Evolutionary conservation across 192 early-diverging fungal genomes (phyloP).

Genomic region (Coemansia sp.): DNA sequence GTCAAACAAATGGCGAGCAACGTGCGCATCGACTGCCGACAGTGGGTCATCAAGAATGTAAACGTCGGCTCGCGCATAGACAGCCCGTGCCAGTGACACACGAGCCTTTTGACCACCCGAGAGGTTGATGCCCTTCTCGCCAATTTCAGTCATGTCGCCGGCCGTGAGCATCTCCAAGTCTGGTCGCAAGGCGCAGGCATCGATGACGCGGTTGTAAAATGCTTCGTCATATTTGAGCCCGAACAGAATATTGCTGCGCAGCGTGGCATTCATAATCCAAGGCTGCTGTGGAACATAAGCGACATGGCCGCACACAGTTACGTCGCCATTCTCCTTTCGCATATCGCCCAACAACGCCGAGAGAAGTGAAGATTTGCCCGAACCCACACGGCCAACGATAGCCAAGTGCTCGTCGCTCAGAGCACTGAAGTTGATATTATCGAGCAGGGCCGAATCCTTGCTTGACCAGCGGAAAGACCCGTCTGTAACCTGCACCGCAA

Average conservation of each 20-base stretch:
- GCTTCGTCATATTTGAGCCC: conserved; percentile 74
- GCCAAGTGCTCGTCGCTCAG: conserved; percentile 60
- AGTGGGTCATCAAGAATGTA: conserved; percentile 77
- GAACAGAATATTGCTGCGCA: conserved; percentile 94
- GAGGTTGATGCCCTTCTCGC: conserved; percentile 89
- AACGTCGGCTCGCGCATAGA: conserved; percentile 91
- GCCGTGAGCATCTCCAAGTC: conserved; percentile 86
- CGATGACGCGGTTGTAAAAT: conserved; percentile 79
- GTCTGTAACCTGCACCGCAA: conserved; percentile 56
- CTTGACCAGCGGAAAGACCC: conserved; percentile 61
- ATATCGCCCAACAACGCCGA: conserved; percentile 88
- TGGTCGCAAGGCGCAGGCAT: conserved; percentile 81
- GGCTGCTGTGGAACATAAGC: conserved; percentile 71
- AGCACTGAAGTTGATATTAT: conserved; percentile 49
- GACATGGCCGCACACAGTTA: conserved; percentile 67
- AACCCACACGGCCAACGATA: conserved; percentile 71
- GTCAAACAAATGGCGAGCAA: conserved; percentile 83
- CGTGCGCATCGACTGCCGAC: conserved; percentile 74
- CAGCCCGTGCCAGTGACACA: conserved; percentile 66
- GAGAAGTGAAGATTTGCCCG: conserved; percentile 80
- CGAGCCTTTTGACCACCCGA: conserved; percentile 92
- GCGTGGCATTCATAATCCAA: conserved; percentile 95
- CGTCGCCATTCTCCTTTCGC: conserved; percentile 69
- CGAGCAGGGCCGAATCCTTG: conserved; percentile 37
- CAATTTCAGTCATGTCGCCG: conserved; percentile 95